These are phyloP conservation scores for Corynespora cassiicola DNA, from an alignment of 2,329 filamentous ascomycete genomes.

Conservation along the genomic window DNA sequence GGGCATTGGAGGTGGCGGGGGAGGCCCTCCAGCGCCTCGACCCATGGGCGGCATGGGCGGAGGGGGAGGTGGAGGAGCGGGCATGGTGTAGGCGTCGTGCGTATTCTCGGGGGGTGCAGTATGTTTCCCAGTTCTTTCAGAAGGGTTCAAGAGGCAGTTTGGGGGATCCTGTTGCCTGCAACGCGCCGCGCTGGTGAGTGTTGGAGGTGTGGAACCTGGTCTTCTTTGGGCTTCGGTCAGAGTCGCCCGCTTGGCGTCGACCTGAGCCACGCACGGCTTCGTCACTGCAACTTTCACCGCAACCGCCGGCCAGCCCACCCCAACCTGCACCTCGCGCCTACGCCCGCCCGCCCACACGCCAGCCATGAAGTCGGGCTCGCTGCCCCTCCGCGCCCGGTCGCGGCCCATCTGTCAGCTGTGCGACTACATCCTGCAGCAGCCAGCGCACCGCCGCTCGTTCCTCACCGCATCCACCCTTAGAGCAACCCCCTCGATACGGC, in stretches of 20 bases:
- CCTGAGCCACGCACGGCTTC: constrained; percentile 23
- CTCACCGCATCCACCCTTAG: constrained; percentile 28
- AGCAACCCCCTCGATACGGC: constrained; percentile 30
- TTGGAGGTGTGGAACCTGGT: background rate
- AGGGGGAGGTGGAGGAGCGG: constrained; percentile 43
- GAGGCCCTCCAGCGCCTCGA: constrained; percentile 43
- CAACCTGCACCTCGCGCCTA: constrained; percentile 6
- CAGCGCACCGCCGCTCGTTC: constrained; percentile 34
- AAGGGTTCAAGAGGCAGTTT: constrained; percentile 2
- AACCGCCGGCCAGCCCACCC: constrained; percentile 5
- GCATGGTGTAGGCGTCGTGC: constrained; percentile 29
- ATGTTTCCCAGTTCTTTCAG: constrained; percentile 5
- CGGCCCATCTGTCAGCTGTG: constrained; percentile 43
- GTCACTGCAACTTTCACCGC: constrained; percentile 24
- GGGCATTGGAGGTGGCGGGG: constrained; percentile 45
- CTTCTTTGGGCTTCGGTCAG: constrained; percentile 16
- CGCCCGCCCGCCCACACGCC: constrained; percentile 5
- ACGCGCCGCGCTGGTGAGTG: constrained; percentile 9
- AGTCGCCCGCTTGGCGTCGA: constrained; percentile 3
- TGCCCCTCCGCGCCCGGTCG: constrained; percentile 34
- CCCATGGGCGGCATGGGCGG: constrained; percentile 47
- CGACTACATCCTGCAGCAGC: constrained; percentile 38
- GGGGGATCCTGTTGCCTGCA: constrained; percentile 12
- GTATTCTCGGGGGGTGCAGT: background rate
- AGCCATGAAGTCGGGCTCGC: constrained; percentile 35